phyloP scores from a whole-genome alignment of 441 rosid species.

The Breynia disticha region DNA sequence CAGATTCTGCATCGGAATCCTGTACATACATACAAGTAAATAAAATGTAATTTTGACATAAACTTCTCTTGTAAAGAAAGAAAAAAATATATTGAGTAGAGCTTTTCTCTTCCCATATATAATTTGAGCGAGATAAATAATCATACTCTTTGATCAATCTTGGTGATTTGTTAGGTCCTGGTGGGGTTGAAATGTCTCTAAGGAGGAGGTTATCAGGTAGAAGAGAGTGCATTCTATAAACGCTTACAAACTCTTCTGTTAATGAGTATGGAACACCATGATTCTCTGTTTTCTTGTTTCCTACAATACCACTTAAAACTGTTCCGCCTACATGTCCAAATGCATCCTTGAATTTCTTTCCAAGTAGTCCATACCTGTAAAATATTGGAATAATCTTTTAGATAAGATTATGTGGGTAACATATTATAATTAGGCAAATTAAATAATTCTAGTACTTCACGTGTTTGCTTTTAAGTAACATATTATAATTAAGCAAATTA shows the following conservation, averaged over 20 bases:
- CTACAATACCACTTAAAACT: slow-evolving; percentile 48
- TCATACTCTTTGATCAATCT: slow-evolving; percentile 30
- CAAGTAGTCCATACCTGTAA: slow-evolving; percentile 58
- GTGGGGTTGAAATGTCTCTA: slow-evolving; percentile 28
- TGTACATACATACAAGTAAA: slow-evolving; percentile 5
- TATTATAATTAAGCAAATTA: neutral
- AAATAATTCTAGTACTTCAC: too few relatives aligned
- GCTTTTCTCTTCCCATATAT: too few relatives aligned
- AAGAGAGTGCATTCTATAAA: slow-evolving; percentile 65
- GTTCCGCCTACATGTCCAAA: slow-evolving; percentile 55
- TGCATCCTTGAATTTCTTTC: slow-evolving; percentile 58
- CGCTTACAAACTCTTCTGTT: slow-evolving; percentile 73
- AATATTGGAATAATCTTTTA: too few relatives aligned
- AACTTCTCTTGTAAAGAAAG: too few relatives aligned
- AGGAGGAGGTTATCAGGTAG: slow-evolving; percentile 45
- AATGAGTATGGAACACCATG: slow-evolving; percentile 70
- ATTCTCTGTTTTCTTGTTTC: slow-evolving; percentile 42
- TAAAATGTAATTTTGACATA: neutral
- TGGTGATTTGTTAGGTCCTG: slow-evolving; percentile 33
- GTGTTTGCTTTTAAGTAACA: too few relatives aligned
- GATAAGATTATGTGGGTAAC: too few relatives aligned
- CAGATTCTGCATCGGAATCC: slow-evolving; percentile 37
- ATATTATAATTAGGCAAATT: neutral
- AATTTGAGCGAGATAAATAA: neutral
- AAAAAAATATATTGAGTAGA: too few relatives aligned